Evolutionary conservation across 208 protist species (phyloP).

Genomic region (Crithidia bombi): DNA sequence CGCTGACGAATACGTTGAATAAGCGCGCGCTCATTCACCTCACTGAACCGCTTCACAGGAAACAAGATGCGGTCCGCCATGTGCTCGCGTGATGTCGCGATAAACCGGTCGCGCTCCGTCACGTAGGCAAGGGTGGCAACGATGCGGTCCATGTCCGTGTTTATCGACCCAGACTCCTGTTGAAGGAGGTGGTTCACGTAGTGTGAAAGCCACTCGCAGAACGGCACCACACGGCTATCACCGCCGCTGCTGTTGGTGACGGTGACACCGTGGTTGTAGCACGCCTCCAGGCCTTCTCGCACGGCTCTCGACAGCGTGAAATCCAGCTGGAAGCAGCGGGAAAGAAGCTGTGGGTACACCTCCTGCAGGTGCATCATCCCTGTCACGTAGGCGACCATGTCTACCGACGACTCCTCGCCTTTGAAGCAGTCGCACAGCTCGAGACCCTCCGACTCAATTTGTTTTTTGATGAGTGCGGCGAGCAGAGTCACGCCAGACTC

Average conservation of each 20-base stretch:
- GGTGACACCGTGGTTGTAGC: conserved; percentile 59
- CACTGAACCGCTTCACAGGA: conserved; percentile 59
- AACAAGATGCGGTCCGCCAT: conserved; percentile 85
- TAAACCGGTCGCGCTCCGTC: conserved; percentile 77
- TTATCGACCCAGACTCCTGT: conserved; percentile 32
- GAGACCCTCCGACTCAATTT: conserved; percentile 61
- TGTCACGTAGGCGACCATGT: conserved; percentile 60
- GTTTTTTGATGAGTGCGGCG: conserved; percentile 41
- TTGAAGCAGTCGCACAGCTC: conserved; percentile 47
- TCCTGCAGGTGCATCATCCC: conserved; percentile 83
- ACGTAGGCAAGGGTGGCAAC: conserved; percentile 73
- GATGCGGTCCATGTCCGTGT: conserved; percentile 64
- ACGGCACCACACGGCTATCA: conserved; percentile 35
- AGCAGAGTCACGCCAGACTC: conserved; percentile 53
- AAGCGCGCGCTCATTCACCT: conserved; percentile 66
- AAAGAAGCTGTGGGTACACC: conserved; percentile 59
- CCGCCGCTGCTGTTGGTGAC: conserved; percentile 26
- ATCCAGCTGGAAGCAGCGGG: conserved; percentile 69
- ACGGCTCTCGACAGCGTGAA: conserved; percentile 69
- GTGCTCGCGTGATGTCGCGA: conserved; percentile 72
- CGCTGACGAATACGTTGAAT: conserved; percentile 71
- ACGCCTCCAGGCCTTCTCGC: conserved; percentile 71
- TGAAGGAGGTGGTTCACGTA: conserved; percentile 82
- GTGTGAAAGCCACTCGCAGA: conserved; percentile 80
- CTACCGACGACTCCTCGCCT: conserved; percentile 54